These are phyloP conservation scores for Yamadazyma insecticola DNA, from an alignment of 805 yeast species.

Conservation along the genomic window DNA sequence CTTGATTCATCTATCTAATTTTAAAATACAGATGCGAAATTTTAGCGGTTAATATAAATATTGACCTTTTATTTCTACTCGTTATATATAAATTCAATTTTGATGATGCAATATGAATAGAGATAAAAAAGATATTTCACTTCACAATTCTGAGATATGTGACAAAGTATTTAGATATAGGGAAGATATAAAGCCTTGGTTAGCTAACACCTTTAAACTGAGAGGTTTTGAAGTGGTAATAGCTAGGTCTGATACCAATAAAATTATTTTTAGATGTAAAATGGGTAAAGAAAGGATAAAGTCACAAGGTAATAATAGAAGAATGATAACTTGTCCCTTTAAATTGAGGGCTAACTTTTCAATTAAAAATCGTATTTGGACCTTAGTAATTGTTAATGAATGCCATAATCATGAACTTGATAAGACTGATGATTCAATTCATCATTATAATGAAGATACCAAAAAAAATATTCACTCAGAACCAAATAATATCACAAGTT, in stretches of 20 bases:
- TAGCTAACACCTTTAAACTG: slow-evolving; percentile 46
- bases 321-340: slow-evolving; percentile 51
- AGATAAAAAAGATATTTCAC: no score
- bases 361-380: slow-evolving; percentile 49
- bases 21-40: no score
- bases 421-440: slow-evolving; percentile 1
- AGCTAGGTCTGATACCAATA: slow-evolving; percentile 56
- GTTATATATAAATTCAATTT: no score
- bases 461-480: background rate
- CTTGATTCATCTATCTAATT: no score
- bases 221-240: slow-evolving; percentile 57
- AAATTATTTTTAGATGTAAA: slow-evolving; percentile 61
- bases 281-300: slow-evolving; percentile 12
- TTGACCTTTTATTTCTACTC: no score
- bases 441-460: slow-evolving; percentile 1
- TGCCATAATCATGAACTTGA: slow-evolving; percentile 47
- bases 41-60: no score
- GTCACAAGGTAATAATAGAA: slow-evolving; percentile 13
- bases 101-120: no score
- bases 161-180: slow-evolving; percentile 22
- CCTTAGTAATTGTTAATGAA: slow-evolving; percentile 56
- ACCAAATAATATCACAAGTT: no score
- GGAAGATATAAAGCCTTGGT: slow-evolving; percentile 58
- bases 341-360: slow-evolving; percentile 61
- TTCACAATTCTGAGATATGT: background rate